Conservation (phyloP, 2,329 filamentous ascomycete genomes). For the Pseudocercospora crystallina region DNA sequence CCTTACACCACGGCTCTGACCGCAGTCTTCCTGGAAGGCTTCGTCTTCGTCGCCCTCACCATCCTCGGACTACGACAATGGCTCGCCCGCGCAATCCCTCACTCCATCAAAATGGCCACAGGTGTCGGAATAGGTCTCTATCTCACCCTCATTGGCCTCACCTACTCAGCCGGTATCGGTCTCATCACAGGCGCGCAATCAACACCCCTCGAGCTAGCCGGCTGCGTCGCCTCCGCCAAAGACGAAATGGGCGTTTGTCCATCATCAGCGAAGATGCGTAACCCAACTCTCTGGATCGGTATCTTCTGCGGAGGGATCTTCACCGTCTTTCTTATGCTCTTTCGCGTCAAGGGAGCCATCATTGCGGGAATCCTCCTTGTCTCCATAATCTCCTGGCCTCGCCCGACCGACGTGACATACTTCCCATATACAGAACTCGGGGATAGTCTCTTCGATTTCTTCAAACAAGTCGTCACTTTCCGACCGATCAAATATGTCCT, state of each 20-base stretch:
- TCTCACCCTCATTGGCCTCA: slow-evolving; percentile 71
- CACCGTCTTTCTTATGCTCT: slow-evolving; percentile 78
- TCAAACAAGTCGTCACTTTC: slow-evolving; percentile 83
- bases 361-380: slow-evolving; percentile 81
- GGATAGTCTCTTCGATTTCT: slow-evolving; percentile 75
- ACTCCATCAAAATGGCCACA: slow-evolving; percentile 82
- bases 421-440: slow-evolving; percentile 73
- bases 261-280: slow-evolving; percentile 71
- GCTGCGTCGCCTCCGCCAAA: slow-evolving; percentile 60
- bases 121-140: slow-evolving; percentile 85
- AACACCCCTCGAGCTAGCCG: slow-evolving; percentile 73
- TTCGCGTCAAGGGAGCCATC: slow-evolving; percentile 82
- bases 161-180: slow-evolving; percentile 80
- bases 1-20: slow-evolving; percentile 76
- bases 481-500: slow-evolving; percentile 71
- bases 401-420: slow-evolving; percentile 72
- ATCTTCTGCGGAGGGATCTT: slow-evolving; percentile 83
- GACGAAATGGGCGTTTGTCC: slow-evolving; percentile 60
- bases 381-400: slow-evolving; percentile 85
- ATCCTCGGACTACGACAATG: slow-evolving; percentile 81
- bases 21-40: slow-evolving; percentile 85
- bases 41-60: slow-evolving; percentile 78
- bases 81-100: slow-evolving; percentile 79
- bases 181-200: slow-evolving; percentile 66
- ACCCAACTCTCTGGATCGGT: slow-evolving; percentile 80